Conservation (phyloP, 352 stramenopile genomes). For the Phytophthora pini region DNA sequence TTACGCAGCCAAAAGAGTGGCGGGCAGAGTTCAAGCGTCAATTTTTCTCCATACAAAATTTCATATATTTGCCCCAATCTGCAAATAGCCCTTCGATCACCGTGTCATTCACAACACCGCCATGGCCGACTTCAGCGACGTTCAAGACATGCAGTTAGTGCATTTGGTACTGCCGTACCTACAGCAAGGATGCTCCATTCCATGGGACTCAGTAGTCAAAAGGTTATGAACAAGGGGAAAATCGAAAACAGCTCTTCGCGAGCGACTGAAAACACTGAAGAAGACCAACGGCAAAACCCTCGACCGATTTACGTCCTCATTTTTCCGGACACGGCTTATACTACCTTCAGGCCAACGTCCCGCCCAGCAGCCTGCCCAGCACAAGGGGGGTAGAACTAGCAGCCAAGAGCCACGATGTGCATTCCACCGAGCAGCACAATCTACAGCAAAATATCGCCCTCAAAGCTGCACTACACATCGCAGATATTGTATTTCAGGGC, state of each 20-base stretch:
- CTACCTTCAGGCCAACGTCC: not conserved
- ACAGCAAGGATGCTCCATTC: not conserved
- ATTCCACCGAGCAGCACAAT: not conserved
- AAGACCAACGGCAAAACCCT: not conserved
- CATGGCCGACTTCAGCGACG: not conserved
- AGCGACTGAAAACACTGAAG: not conserved
- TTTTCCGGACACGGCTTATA: not conserved
- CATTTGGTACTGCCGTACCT: not conserved
- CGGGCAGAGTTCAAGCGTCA: too few relatives aligned
- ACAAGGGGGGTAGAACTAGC: too few relatives aligned
- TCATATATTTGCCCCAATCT: not conserved
- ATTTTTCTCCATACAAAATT: not conserved
- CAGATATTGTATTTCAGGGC: not conserved
- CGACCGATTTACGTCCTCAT: not conserved
- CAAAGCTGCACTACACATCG: too few relatives aligned
- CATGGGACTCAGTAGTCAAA: not conserved
- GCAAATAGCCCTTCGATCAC: not conserved
- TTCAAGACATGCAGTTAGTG: not conserved
- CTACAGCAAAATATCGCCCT: too few relatives aligned
- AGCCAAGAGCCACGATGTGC: not conserved
- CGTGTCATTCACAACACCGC: not conserved
- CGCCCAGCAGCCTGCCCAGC: not conserved
- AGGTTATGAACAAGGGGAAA: not conserved
- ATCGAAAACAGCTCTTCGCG: not conserved
- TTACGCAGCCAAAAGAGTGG: too few relatives aligned